Evolutionary conservation across 805 yeast species (phyloP).

Genomic region (Kodamaea hsintzibuensis): DNA sequence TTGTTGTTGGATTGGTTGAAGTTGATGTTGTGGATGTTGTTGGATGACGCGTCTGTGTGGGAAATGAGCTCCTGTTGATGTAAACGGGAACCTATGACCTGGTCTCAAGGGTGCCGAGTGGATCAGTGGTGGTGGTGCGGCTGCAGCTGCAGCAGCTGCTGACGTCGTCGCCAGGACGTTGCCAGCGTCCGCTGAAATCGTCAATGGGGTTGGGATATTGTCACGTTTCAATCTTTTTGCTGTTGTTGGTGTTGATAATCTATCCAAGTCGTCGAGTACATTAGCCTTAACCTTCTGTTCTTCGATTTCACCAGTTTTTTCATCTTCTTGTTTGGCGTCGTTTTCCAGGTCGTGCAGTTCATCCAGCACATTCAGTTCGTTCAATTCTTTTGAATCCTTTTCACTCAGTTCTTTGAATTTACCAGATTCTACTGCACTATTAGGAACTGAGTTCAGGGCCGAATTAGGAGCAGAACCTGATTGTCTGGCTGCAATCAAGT

Average conservation of each 20-base stretch:
- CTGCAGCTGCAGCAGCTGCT: conserved; percentile 3
- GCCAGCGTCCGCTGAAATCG: conserved; percentile 13
- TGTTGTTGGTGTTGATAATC: conserved; percentile 17
- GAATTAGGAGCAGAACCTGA: conserved; percentile 1
- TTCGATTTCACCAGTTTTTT: neutral
- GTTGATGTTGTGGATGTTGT: neutral
- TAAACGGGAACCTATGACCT: conserved; percentile 4
- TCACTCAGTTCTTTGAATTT: neutral
- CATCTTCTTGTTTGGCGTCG: neutral
- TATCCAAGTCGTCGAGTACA: conserved; percentile 15
- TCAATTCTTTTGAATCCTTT: neutral
- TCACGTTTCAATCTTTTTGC: conserved; percentile 33
- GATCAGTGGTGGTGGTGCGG: conserved; percentile 25
- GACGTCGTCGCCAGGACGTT: neutral
- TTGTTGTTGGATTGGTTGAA: conserved; percentile 7
- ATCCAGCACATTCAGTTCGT: neutral
- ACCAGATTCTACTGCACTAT: neutral
- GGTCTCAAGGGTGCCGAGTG: conserved; percentile 37
- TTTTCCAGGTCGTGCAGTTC: neutral
- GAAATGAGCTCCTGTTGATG: conserved; percentile 8
- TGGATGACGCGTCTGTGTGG: conserved; percentile 6
- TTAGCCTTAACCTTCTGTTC: neutral
- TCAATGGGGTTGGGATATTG: conserved; percentile 34
- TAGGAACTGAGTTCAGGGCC: neutral
- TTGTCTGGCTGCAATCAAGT: conserved; percentile 31